Evolutionary conservation across 1,284 basidiomycete species (phyloP).

Genomic region (Pholiota adiposa): DNA sequence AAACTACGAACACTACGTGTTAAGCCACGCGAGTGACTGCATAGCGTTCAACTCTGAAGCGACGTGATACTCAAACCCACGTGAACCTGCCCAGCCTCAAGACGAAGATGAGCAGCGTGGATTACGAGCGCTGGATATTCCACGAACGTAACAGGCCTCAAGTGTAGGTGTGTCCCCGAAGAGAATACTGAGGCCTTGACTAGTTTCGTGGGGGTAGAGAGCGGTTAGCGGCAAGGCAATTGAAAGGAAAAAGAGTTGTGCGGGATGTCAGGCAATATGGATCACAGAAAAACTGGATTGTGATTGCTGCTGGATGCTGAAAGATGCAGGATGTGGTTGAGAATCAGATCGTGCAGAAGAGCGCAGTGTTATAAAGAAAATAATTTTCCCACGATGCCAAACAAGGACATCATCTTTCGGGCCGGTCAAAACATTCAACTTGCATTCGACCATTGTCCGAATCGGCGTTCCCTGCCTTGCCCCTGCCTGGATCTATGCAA

Average conservation of each 20-base stretch:
- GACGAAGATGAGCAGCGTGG: conserved; percentile 49
- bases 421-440: too few species aligned
- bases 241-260: not conserved
- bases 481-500: too few species aligned
- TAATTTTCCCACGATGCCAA: conserved; percentile 14
- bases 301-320: not conserved
- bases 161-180: conserved; percentile 30
- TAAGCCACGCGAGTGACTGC: conserved; percentile 28
- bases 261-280: not conserved
- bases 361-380: conserved; percentile 5
- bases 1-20: conserved; percentile 55
- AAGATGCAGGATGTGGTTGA: not conserved
- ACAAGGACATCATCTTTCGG: too few species aligned
- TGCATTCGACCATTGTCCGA: too few species aligned
- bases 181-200: conserved; percentile 50
- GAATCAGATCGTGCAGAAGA: not conserved
- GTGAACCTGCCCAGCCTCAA: conserved; percentile 48
- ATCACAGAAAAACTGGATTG: not conserved
- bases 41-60: conserved; percentile 58
- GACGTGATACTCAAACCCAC: conserved; percentile 44
- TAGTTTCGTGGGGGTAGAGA: conserved; percentile 50
- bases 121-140: conserved; percentile 44
- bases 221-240: not conserved
- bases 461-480: too few species aligned
- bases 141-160: conserved; percentile 62